These are phyloP conservation scores for Candida loeiensis DNA, from an alignment of 805 yeast genomes.

Conservation along the genomic window DNA sequence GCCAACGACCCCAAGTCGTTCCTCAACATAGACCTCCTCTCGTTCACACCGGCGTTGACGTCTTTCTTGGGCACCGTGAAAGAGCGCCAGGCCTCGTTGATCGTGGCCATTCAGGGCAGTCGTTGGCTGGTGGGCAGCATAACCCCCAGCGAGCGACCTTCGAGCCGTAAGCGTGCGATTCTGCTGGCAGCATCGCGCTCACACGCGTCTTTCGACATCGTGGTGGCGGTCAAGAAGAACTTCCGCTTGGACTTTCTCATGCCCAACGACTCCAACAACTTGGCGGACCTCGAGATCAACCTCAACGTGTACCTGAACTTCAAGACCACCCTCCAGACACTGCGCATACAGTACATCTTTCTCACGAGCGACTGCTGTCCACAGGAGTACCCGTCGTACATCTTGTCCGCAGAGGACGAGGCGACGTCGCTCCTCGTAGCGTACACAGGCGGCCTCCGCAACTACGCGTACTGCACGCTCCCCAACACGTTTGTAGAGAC, in stretches of 20 bases:
- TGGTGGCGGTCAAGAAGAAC: constrained; percentile 33
- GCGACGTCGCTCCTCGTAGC: constrained; percentile 30
- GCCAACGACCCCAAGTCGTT: constrained; percentile 52
- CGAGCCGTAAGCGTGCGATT: constrained; percentile 6
- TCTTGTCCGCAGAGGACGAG: constrained; percentile 26
- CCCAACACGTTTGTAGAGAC: constrained; percentile 27
- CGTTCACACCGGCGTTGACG: constrained; percentile 61
- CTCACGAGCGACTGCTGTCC: constrained; percentile 16
- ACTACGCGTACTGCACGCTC: constrained; percentile 35
- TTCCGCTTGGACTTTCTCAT: constrained; percentile 30
- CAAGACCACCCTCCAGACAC: constrained; percentile 16
- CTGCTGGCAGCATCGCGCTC: constrained; percentile 5
- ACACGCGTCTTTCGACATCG: constrained; percentile 29
- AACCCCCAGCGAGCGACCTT: too few species aligned
- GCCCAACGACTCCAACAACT: constrained; percentile 31
- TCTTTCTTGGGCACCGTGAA: constrained; percentile 26
- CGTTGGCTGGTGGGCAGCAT: constrained; percentile 4
- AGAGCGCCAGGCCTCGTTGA: constrained; percentile 8
- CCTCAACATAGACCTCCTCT: constrained; percentile 55
- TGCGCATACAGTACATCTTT: constrained; percentile 11
- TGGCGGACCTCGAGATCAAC: constrained; percentile 33
- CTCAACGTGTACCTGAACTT: constrained; percentile 33
- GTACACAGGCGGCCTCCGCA: constrained; percentile 40
- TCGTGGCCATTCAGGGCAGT: constrained; percentile 6
- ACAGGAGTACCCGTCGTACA: constrained; percentile 27